Base-by-base conservation (phyloP, 2,329 filamentous ascomycete genomes). In the Monilinia aucupariae region DNA sequence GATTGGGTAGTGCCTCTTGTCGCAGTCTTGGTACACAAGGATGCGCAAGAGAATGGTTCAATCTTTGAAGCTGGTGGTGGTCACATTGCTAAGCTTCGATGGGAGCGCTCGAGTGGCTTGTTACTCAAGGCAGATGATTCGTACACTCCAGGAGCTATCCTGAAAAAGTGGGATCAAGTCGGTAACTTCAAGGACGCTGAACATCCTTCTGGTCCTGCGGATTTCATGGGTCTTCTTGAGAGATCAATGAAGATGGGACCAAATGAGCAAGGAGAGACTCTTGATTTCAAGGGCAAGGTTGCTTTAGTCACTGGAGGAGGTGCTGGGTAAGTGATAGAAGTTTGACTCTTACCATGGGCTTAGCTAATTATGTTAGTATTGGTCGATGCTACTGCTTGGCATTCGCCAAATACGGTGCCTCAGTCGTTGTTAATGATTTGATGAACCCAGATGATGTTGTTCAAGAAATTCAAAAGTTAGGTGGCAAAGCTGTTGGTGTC, bases 1-100 rank as follows among this genome's bases (percentile, higher is more conserved):
- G 91, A 96, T 67, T 97, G 92, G 92, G 87, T 97, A 65, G 92
- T 97, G 53, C 94, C 94, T 43, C 81, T 97, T 49, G 94, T 97
- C 39, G 93, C 92, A 58, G 87, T 89, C 64, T 82, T 99, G 58
- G 89, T 90, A 50, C 92, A 97, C 83, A 86, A 89, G 74, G 90
- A 94, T 80, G 88, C 83, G 9, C 77, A 79, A 54, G 93, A 97
- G 81, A 93, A 84, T 53, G 94, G 94, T 67, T 82, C 86, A 66
- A 96, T 97, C 75, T 97, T 92, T 76, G 94, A 97, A 79, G 90
- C 90, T 68, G 94, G 94, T 65, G 94, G 90, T 74, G 94, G 93
- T 63, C 91, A 96, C 78, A 80, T 96, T 64, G 90, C 93, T 70
- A 97, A 97, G 83, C 78, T 96, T 64, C 85, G 94, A 73, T 99